Percentiles rank a stretch among this genome's conserved stretches.
phyloP scores from a whole-genome alignment of 805 yeast genomes.

The Schwanniomyces pseudopolymorphus region DNA sequence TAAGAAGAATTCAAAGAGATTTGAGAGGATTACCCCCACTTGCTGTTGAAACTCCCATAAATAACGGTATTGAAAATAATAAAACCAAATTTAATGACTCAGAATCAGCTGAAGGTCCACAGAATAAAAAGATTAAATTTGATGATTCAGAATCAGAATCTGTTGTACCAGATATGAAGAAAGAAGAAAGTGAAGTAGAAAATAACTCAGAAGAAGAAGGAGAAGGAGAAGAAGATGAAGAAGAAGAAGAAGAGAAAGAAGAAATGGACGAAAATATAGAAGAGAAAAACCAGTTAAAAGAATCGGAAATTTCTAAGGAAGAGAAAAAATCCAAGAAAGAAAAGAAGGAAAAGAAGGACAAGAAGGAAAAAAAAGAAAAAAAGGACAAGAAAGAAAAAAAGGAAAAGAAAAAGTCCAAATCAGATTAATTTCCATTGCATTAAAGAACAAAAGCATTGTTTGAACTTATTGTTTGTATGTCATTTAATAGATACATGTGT shows the following conservation, averaged over 20 bases:
- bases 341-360: slow-evolving; percentile 20
- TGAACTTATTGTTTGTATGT: background rate
- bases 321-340: slow-evolving; percentile 17
- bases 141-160: slow-evolving; percentile 16
- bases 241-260: slow-evolving; percentile 11
- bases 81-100: slow-evolving; percentile 25
- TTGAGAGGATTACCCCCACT: slow-evolving; percentile 78
- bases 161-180: background rate
- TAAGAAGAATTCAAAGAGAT: slow-evolving; percentile 73
- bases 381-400: slow-evolving; percentile 27
- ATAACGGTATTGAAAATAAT: slow-evolving; percentile 17
- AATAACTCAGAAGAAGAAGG: slow-evolving; percentile 12
- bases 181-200: slow-evolving; percentile 16
- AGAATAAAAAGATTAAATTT: slow-evolving; percentile 24
- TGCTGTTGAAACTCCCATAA: slow-evolving; percentile 14
- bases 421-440: slow-evolving; percentile 3
- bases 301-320: slow-evolving; percentile 11
- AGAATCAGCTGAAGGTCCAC: slow-evolving; percentile 9
- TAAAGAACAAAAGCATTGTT: background rate
- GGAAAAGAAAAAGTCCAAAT: slow-evolving; percentile 17
- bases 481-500: background rate
- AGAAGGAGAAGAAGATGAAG: slow-evolving; percentile 15
- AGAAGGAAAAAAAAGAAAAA: slow-evolving; percentile 25
- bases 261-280: slow-evolving; percentile 9
- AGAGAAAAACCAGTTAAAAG: slow-evolving; percentile 17